Conservation (phyloP, 2,329 filamentous ascomycete genomes). For the Lecanicillium sp. region DNA sequence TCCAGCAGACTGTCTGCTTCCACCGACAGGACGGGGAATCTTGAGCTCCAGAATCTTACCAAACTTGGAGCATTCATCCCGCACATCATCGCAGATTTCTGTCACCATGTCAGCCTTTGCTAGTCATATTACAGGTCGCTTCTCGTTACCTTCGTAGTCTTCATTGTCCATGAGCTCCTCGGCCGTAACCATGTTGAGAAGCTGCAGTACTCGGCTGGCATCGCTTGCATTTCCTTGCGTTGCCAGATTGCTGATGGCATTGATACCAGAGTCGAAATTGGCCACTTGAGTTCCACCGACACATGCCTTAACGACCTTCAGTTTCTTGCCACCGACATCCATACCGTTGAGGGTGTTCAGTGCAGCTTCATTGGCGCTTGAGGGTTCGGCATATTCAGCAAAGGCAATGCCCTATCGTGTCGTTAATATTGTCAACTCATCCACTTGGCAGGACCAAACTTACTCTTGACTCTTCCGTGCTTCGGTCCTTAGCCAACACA, state of each 20-base stretch:
- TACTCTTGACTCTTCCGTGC: conserved; percentile 81
- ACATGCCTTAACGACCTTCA: conserved; percentile 83
- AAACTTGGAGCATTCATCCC: conserved; percentile 88
- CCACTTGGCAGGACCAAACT: conserved; percentile 23
- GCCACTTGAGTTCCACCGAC: conserved; percentile 90
- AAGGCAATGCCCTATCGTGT: conserved; percentile 76
- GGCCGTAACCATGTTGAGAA: conserved; percentile 97
- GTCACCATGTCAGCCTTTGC: conserved; percentile 24
- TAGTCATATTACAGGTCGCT: neutral
- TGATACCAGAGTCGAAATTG: conserved; percentile 90
- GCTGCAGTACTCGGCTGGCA: conserved; percentile 75
- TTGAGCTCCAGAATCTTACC: conserved; percentile 83
- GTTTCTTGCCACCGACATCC: conserved; percentile 78
- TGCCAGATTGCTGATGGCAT: conserved; percentile 95
- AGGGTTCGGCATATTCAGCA: conserved; percentile 81
- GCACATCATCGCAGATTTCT: conserved; percentile 96
- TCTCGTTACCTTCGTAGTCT: conserved; percentile 76
- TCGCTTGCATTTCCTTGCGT: conserved; percentile 77
- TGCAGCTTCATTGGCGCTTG: conserved; percentile 66
- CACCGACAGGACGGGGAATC: conserved; percentile 78
- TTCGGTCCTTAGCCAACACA: conserved; percentile 76
- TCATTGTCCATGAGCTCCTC: conserved; percentile 92
- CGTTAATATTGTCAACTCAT: conserved; percentile 19
- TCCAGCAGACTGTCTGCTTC: conserved; percentile 74
- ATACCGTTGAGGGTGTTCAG: conserved; percentile 89